phyloP scores from a whole-genome alignment of 2,329 filamentous ascomycete species.

The Trichocomaceae sp. region DNA sequence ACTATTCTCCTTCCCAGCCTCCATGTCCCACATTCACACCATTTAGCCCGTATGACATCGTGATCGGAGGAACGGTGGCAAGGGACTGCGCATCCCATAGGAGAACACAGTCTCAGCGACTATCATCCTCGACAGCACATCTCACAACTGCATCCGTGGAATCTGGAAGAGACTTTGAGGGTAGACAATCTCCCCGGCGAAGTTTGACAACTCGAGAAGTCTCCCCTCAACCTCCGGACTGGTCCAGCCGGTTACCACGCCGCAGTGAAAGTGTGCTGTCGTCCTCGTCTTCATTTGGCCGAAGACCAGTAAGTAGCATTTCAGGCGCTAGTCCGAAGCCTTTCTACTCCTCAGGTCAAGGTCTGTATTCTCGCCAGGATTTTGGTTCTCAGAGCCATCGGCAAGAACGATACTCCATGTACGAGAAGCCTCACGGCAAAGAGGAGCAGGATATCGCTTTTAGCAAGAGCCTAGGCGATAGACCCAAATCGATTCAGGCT shows the following conservation, averaged over 20 bases:
- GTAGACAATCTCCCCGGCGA: conserved; percentile 25
- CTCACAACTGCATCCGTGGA: conserved; percentile 21
- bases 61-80: conserved; percentile 25
- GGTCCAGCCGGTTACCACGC: conserved; percentile 21
- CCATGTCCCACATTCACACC: conserved; percentile 30
- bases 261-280: conserved; percentile 27
- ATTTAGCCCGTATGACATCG: conserved; percentile 34
- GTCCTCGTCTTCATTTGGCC: conserved; percentile 10
- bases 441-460: conserved; percentile 7
- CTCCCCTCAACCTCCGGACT: conserved; percentile 21
- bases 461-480: conserved; percentile 11
- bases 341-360: conserved; percentile 8
- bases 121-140: conserved; percentile 21
- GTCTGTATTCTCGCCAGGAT: conserved; percentile 12
- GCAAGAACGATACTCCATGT: conserved; percentile 13
- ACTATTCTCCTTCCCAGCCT: conserved; percentile 25
- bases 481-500: conserved; percentile 6
- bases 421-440: conserved; percentile 5
- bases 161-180: conserved; percentile 19
- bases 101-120: conserved; percentile 16
- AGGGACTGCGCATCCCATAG: conserved; percentile 23
- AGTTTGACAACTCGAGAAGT: conserved; percentile 29
- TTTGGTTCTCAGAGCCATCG: conserved; percentile 11
- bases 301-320: conserved; percentile 7
- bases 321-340: conserved; percentile 7